Base-by-base conservation (phyloP, 2,329 filamentous ascomycete genomes). In the Fusarium sp. region DNA sequence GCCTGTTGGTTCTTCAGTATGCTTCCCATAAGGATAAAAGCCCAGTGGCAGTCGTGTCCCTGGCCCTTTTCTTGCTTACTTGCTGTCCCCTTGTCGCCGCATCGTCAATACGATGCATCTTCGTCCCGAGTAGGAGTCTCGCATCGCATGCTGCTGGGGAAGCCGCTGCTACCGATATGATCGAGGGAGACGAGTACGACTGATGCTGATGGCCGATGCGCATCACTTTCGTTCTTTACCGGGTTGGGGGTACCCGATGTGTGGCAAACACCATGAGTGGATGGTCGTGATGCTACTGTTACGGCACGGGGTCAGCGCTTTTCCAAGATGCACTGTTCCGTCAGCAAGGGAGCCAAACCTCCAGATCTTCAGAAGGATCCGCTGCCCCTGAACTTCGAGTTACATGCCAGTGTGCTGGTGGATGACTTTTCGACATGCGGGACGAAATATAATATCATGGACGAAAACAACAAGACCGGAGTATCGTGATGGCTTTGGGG, bases 241-340 rank as follows among this genome's bases (percentile, higher is more conserved):
- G 20, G 20, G 12, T 55, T 12, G 9, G 15, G 13, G 21, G 12
- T 29, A 5, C n/a, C 49, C n/a, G 18, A 23, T 12, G 15, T 29
- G 31, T 41, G 33, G n/a, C 24, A 67, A 69, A 70, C 52, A 67
- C 48, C 48, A 59, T 7, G 35, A 11, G 20, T 43, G 2, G n/a
- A 26, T 20, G 6, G 8, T 18, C 9, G n/a, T 20, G 57, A 56
- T 53, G 26, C 41, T 63, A 23, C 3, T 21, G 23, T 33, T 20
- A 16, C 9, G 15, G 21, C 9, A 13, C n/a, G 37, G 15, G 21
- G 24, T 53, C 4, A 63, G 43, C 13, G 18, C 4, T 11, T 26
- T 11, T 2, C 28, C 13, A n/a, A 37, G 23, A 37, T 29, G 13
- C 3, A 2, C 11, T 8, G 3, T 20, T 6, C 2, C 6, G 10